Conservation (phyloP, 495 filamentous ascomycete genomes). For the Neurospora terricola region DNA sequence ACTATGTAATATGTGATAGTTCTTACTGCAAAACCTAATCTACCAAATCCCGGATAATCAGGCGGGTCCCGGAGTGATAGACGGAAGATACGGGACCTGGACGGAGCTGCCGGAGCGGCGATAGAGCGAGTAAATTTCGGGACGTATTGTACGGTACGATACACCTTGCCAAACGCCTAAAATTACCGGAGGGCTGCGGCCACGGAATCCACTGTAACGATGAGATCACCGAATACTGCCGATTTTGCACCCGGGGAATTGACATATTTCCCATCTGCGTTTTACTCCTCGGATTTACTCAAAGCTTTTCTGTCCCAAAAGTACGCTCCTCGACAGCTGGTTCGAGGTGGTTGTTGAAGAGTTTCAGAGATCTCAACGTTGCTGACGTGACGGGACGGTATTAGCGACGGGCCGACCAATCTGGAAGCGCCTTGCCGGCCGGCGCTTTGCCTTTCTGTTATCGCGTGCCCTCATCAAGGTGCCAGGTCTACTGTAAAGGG, state of each 20-base stretch:
- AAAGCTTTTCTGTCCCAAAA: background rate
- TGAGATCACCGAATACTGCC: background rate
- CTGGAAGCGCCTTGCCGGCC: background rate
- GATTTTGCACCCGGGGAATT: background rate
- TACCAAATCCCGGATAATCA: background rate
- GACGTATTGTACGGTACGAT: background rate
- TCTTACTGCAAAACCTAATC: background rate
- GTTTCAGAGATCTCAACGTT: background rate
- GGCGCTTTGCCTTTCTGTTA: background rate
- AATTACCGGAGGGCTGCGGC: background rate
- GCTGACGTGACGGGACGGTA: background rate
- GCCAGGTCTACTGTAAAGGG: background rate
- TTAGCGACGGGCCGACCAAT: background rate
- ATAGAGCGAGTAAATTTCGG: background rate
- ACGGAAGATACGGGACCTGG: background rate
- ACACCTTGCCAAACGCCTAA: background rate
- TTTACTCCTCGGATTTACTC: background rate
- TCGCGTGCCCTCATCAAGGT: background rate
- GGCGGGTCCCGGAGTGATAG: background rate
- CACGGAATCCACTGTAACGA: background rate
- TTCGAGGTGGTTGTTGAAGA: background rate
- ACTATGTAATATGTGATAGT: background rate
- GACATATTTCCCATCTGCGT: background rate
- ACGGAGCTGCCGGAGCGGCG: background rate
- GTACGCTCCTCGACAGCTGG: background rate